These are phyloP conservation scores for Aureobasidium melanogenum DNA, from an alignment of 2,329 filamentous ascomycete species.

Conservation along the genomic window DNA sequence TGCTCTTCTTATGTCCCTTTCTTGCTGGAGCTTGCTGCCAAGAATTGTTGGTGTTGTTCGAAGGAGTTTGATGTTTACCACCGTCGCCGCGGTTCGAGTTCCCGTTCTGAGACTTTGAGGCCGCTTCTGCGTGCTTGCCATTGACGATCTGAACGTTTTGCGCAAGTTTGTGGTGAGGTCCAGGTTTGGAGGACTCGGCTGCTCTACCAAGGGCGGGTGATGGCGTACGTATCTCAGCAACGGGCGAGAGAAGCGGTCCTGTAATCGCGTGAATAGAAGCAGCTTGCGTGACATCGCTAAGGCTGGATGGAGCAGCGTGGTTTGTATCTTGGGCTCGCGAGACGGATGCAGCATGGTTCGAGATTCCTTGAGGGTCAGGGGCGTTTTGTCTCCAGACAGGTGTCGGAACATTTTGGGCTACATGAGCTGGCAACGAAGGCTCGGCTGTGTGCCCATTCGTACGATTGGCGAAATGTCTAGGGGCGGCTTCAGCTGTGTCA, in stretches of 20 bases:
- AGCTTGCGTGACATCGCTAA: not conserved
- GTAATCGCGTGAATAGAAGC: not conserved
- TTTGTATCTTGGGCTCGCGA: not conserved
- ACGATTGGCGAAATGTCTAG: not conserved
- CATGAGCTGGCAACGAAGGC: not conserved
- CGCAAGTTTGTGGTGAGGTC: conserved; percentile 9
- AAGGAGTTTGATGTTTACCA: conserved; percentile 3
- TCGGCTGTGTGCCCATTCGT: not conserved
- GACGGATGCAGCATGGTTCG: not conserved
- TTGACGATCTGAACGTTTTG: conserved; percentile 22
- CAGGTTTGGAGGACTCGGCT: conserved; percentile 30
- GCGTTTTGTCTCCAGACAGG: not conserved
- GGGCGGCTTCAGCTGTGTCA: not conserved
- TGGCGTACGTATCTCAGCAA: conserved; percentile 63
- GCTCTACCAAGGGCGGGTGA: conserved; percentile 56
- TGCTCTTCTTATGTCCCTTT: conserved; percentile 28
- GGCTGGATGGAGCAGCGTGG: not conserved
- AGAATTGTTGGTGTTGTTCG: conserved; percentile 4
- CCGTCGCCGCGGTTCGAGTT: not conserved
- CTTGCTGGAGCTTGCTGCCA: conserved; percentile 21
- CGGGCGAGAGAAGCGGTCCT: conserved; percentile 54
- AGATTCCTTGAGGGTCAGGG: not conserved
- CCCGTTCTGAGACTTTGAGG: conserved; percentile 2
- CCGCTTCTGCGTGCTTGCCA: conserved; percentile 17
- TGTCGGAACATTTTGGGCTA: not conserved